Percentiles rank a stretch among this genome's conserved stretches.
Conservation (phyloP, 371 early-diverging fungal species). For the Apophysomyces ossiformis region DNA sequence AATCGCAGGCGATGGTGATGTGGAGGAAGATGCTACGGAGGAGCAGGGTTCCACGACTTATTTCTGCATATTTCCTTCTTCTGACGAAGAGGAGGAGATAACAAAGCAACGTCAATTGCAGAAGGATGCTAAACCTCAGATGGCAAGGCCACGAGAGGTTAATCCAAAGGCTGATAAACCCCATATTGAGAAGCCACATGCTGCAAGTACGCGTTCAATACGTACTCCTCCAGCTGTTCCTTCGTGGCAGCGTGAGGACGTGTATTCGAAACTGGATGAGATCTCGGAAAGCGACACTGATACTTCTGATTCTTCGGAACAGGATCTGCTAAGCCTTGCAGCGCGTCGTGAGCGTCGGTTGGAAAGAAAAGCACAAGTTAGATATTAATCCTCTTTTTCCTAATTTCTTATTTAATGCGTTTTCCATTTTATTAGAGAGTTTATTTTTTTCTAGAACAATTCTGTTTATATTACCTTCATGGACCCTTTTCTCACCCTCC, state of each 20-base stretch:
- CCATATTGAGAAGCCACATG: no score
- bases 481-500: not conserved
- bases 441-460: not conserved
- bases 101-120: not conserved
- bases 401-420: not conserved
- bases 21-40: not conserved
- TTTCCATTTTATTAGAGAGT: not conserved
- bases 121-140: slow-evolving; percentile 2
- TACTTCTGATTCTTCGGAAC: slow-evolving; percentile 6
- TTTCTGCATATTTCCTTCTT: slow-evolving; percentile 14
- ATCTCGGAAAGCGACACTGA: slow-evolving; percentile 16
- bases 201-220: no score
- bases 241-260: not conserved
- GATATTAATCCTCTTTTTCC: not conserved
- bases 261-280: slow-evolving; percentile 13
- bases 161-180: no score
- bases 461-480: no score
- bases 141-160: no score
- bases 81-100: slow-evolving; percentile 7
- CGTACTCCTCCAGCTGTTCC: not conserved
- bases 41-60: slow-evolving; percentile 5
- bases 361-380: slow-evolving; percentile 6
- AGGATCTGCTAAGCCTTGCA: slow-evolving; percentile 15
- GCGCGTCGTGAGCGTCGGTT: slow-evolving; percentile 15
- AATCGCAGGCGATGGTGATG: not conserved